Percentiles rank a stretch among this genome's conserved stretches.
Conservation (phyloP, 257 asterid genomes). For the Nyctanthes arbortristis region DNA sequence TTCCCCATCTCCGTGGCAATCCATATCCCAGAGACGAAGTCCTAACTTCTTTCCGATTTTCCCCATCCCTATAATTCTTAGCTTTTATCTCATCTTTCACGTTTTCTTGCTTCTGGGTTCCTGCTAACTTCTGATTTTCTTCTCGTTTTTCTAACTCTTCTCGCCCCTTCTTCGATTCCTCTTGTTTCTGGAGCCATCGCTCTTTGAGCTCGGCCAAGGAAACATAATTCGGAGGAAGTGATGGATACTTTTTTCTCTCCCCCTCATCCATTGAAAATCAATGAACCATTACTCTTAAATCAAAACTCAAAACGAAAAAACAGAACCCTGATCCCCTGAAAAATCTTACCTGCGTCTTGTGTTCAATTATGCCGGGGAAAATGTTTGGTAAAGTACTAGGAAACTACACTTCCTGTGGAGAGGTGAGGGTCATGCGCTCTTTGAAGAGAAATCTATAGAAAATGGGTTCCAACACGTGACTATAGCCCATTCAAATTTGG, state of each 20-base stretch:
- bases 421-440: no score
- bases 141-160: constrained; percentile 21
- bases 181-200: constrained; percentile 54
- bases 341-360: neutral
- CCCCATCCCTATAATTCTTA: neutral
- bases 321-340: neutral
- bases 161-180: constrained; percentile 27
- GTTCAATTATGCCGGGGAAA: neutral
- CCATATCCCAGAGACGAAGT: neutral
- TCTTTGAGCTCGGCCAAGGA: constrained; percentile 57
- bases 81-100: constrained; percentile 2
- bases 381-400: neutral
- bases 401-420: no score
- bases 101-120: constrained; percentile 7
- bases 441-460: no score
- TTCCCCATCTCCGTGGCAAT: neutral
- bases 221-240: constrained; percentile 65
- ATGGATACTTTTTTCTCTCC: constrained; percentile 28
- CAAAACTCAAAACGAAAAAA: neutral
- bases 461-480: no score
- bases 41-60: constrained; percentile 7
- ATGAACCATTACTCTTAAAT: neutral
- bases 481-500: no score
- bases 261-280: constrained; percentile 30
- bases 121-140: constrained; percentile 5